phyloP scores from a whole-genome alignment of 1,284 basidiomycete genomes.

The Trichosporon faecale region DNA sequence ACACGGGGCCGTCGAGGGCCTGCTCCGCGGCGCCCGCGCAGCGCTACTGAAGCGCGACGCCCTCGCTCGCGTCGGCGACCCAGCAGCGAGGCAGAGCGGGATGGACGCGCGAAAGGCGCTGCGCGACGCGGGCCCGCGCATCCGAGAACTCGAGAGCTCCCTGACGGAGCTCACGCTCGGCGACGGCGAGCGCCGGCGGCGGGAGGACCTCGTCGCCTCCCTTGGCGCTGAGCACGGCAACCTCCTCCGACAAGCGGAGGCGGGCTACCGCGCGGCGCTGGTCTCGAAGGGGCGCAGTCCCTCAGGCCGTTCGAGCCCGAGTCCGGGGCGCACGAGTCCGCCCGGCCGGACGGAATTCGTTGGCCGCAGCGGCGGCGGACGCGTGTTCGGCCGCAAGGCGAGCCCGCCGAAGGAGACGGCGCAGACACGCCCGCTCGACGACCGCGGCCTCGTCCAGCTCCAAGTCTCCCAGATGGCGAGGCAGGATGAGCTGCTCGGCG shows the following conservation, averaged over 20 bases:
- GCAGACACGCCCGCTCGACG: slow-evolving; percentile 79
- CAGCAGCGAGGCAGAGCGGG: slow-evolving; percentile 71
- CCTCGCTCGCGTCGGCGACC: slow-evolving; percentile 68
- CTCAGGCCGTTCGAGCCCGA: not conserved
- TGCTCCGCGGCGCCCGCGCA: slow-evolving; percentile 73
- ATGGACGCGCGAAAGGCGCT: slow-evolving; percentile 79
- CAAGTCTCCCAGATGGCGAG: slow-evolving; percentile 75
- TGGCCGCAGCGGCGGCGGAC: slow-evolving; percentile 36
- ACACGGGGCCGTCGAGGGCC: slow-evolving; percentile 68
- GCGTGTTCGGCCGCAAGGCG: slow-evolving; percentile 67
- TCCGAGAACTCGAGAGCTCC: slow-evolving; percentile 68
- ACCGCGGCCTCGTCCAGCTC: slow-evolving; percentile 71
- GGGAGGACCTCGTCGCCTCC: slow-evolving; percentile 75
- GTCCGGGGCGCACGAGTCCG: not conserved
- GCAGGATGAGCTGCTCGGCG: slow-evolving; percentile 77
- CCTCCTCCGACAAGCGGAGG: slow-evolving; percentile 47
- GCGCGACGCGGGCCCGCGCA: slow-evolving; percentile 66
- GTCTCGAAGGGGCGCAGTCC: not conserved
- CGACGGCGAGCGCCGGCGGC: slow-evolving; percentile 75
- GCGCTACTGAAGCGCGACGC: slow-evolving; percentile 82
- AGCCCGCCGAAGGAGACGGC: slow-evolving; percentile 71
- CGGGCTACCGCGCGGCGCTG: slow-evolving; percentile 34
- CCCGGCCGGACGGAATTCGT: not conserved
- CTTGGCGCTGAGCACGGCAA: slow-evolving; percentile 70
- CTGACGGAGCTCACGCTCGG: slow-evolving; percentile 61